Evolutionary conservation across 148 eudicot genomes (phyloP).

Genomic region (Agrostemma githago): DNA sequence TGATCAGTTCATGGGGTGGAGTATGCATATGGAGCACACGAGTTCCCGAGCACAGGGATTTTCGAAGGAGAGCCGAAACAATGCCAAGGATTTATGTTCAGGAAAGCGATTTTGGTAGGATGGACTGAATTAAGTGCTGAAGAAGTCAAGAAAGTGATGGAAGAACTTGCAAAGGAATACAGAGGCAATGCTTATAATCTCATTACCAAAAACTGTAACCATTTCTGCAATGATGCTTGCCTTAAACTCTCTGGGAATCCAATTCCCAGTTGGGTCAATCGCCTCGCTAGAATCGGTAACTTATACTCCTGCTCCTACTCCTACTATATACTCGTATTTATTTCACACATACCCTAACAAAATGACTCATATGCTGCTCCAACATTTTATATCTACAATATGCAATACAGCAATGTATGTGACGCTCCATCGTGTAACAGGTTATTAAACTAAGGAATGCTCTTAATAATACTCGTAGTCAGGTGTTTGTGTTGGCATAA

Average conservation of each 20-base stretch:
- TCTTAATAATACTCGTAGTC: too few species aligned
- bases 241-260: slow-evolving; percentile 51
- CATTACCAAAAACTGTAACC: slow-evolving; percentile 62
- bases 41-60: slow-evolving; percentile 49
- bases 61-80: slow-evolving; percentile 53
- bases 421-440: too few species aligned
- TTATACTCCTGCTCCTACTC: too few species aligned
- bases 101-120: slow-evolving; percentile 51
- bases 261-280: slow-evolving; percentile 64
- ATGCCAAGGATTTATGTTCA: slow-evolving; percentile 52
- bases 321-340: too few species aligned
- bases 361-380: too few species aligned
- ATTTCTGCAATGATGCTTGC: slow-evolving; percentile 59
- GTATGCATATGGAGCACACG: slow-evolving; percentile 67
- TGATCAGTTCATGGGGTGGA: slow-evolving; percentile 55
- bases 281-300: slow-evolving; percentile 52
- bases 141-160: slow-evolving; percentile 51
- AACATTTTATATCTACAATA: too few species aligned
- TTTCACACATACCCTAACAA: too few species aligned
- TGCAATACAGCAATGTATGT: too few species aligned
- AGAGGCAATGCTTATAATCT: slow-evolving; percentile 58
- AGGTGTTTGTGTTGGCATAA: too few species aligned
- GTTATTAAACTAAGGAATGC: too few species aligned
- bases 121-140: slow-evolving; percentile 38
- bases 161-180: slow-evolving; percentile 40